These are phyloP conservation scores for Neohortaea acidophila DNA, from an alignment of 495 filamentous ascomycete species.

Conservation along the genomic window DNA sequence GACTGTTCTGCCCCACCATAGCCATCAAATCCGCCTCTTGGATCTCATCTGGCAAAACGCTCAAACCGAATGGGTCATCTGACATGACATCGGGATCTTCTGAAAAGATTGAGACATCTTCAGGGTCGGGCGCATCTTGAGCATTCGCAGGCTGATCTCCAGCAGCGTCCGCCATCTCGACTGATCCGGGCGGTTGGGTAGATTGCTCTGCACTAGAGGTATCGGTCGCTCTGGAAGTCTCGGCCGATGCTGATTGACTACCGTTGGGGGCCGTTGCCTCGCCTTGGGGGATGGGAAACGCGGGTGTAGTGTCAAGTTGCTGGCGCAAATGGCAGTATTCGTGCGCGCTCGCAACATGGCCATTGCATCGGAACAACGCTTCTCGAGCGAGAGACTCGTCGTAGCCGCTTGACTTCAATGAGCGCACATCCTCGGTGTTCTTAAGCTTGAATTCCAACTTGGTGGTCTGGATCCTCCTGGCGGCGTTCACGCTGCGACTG, in stretches of 20 bases:
- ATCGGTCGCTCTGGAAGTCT: too few species aligned
- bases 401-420: conserved; percentile 37
- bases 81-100: conserved; percentile 5
- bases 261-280: conserved; percentile 20
- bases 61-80: conserved; percentile 1
- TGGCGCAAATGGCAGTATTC: conserved; percentile 48
- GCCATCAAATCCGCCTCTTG: conserved; percentile 5
- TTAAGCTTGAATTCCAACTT: conserved; percentile 8
- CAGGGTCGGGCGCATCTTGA: background rate
- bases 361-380: conserved; percentile 68
- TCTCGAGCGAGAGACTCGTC: conserved; percentile 51
- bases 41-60: background rate
- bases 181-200: conserved; percentile 1
- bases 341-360: conserved; percentile 39
- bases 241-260: too few species aligned
- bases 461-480: conserved; percentile 24
- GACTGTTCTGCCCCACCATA: conserved; percentile 5
- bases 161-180: conserved; percentile 9
- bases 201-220: background rate
- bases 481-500: conserved; percentile 40
- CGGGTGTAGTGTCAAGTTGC: background rate
- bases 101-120: background rate
- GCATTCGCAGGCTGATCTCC: background rate
- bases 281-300: conserved; percentile 44
- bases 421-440: conserved; percentile 25